A percentile compares a stretch with the other conserved stretches of the same genome.
Evolutionary conservation across 495 filamentous ascomycete species (phyloP).

Genomic region (Thozetella sp.): DNA sequence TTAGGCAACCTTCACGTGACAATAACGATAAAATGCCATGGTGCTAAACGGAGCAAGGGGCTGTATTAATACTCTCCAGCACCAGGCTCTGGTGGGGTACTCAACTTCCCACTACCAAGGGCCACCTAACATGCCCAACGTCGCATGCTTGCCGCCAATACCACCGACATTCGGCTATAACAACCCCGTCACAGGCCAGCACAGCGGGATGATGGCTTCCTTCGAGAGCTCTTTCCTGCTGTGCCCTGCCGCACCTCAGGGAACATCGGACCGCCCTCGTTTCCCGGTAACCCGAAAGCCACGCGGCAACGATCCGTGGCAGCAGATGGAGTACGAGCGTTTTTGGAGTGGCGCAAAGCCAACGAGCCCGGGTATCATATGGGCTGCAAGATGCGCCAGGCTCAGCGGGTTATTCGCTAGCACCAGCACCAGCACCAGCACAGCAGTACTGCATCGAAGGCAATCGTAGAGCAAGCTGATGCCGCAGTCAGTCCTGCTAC

Average conservation of each 20-base stretch:
- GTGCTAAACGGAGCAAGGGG: too few relatives aligned
- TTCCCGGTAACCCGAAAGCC: slow-evolving; percentile 33
- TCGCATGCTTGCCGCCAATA: too few relatives aligned
- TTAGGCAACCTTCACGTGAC: too few relatives aligned
- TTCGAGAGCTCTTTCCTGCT: not conserved
- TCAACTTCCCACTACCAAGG: too few relatives aligned
- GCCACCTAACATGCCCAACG: too few relatives aligned
- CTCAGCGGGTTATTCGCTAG: slow-evolving; percentile 34
- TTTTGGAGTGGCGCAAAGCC: slow-evolving; percentile 39
- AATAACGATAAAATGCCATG: too few relatives aligned
- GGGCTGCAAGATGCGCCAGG: slow-evolving; percentile 42
- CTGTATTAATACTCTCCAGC: too few relatives aligned
- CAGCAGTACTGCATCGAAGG: slow-evolving; percentile 13
- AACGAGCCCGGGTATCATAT: slow-evolving; percentile 37
- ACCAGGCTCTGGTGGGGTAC: too few relatives aligned
- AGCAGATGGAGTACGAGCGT: slow-evolving; percentile 44
- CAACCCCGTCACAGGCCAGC: too few relatives aligned
- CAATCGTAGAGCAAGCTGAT: slow-evolving; percentile 27
- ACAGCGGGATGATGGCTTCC: not conserved
- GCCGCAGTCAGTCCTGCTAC: slow-evolving; percentile 11
- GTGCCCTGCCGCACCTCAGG: slow-evolving; percentile 6
- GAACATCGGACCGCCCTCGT: slow-evolving; percentile 17
- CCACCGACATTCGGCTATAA: too few relatives aligned
- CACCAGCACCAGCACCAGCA: slow-evolving; percentile 18
- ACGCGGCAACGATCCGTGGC: slow-evolving; percentile 29